phyloP scores from a whole-genome alignment of 768 basidiomycete genomes.

The Leccinellum luteum region DNA sequence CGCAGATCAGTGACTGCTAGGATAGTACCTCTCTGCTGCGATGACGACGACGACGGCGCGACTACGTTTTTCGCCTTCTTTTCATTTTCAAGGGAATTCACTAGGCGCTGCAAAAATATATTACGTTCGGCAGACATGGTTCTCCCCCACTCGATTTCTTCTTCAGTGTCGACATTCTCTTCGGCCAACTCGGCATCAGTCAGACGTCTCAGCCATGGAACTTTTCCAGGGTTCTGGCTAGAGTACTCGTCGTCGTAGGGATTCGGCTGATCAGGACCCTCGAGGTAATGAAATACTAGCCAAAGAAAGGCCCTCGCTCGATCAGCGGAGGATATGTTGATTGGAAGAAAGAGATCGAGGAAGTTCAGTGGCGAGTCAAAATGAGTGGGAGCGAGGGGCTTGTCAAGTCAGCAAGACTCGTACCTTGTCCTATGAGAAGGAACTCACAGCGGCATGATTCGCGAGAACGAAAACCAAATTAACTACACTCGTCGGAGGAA shows the following conservation, averaged over 20 bases:
- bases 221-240: conserved; percentile 54
- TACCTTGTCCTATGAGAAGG: conserved; percentile 2
- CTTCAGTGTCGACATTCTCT: conserved; percentile 77
- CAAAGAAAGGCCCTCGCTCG: conserved; percentile 81
- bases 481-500: conserved; percentile 82
- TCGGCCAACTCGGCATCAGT: conserved; percentile 49
- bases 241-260: conserved; percentile 74
- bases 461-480: conserved; percentile 84
- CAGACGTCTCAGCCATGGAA: conserved; percentile 57
- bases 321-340: conserved; percentile 64
- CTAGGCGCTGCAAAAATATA: conserved; percentile 66
- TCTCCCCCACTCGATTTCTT: conserved; percentile 77
- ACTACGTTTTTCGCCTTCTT: conserved; percentile 42
- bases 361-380: conserved; percentile 76
- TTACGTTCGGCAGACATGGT: conserved; percentile 73
- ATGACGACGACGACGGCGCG: conserved; percentile 20
- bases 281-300: conserved; percentile 81
- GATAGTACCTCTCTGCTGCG: conserved; percentile 25
- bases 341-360: conserved; percentile 81
- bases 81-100: conserved; percentile 52
- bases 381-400: conserved; percentile 65
- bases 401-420: conserved; percentile 7
- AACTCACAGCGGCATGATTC: conserved; percentile 70
- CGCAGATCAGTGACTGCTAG: neutral
- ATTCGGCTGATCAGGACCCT: conserved; percentile 59